phyloP scores from a whole-genome alignment of 2,329 filamentous ascomycete genomes.

The Didymella sp. region DNA sequence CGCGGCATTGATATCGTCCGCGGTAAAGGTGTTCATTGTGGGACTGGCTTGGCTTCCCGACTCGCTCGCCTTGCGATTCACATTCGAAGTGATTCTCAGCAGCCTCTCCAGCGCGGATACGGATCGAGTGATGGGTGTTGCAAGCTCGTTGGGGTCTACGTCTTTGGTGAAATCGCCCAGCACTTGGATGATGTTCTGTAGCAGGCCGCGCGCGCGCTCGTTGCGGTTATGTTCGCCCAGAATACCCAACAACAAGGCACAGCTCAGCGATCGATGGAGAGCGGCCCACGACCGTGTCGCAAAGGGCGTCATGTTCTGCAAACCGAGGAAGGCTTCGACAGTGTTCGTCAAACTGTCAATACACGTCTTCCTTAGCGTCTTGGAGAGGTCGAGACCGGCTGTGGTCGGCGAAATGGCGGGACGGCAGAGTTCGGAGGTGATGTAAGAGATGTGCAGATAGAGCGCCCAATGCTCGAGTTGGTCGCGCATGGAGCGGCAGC shows the following conservation, averaged over 20 bases:
- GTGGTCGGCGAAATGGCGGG: conserved; percentile 64
- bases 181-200: conserved; percentile 56
- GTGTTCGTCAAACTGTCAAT: conserved; percentile 63
- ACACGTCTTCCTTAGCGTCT: conserved; percentile 61
- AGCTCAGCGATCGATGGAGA: conserved; percentile 54
- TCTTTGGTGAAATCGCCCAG: conserved; percentile 56
- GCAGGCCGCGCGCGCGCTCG: conserved; percentile 54
- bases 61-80: conserved; percentile 35
- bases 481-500: conserved; percentile 58
- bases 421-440: conserved; percentile 67
- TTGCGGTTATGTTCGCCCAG: conserved; percentile 55
- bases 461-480: conserved; percentile 67
- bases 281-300: conserved; percentile 54
- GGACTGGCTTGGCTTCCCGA: conserved; percentile 25
- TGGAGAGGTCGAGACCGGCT: conserved; percentile 53
- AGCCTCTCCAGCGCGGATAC: conserved; percentile 56
- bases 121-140: conserved; percentile 56
- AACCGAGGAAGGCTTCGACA: conserved; percentile 67
- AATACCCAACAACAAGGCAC: conserved; percentile 53
- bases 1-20: conserved; percentile 48
- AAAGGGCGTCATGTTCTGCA: conserved; percentile 60
- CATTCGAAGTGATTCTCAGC: conserved; percentile 40
- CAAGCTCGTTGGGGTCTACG: conserved; percentile 57
- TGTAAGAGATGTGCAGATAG: conserved; percentile 68
- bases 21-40: conserved; percentile 42